These are phyloP conservation scores for Penicillium occitanis DNA, from an alignment of 2,329 filamentous ascomycete species.

Conservation along the genomic window DNA sequence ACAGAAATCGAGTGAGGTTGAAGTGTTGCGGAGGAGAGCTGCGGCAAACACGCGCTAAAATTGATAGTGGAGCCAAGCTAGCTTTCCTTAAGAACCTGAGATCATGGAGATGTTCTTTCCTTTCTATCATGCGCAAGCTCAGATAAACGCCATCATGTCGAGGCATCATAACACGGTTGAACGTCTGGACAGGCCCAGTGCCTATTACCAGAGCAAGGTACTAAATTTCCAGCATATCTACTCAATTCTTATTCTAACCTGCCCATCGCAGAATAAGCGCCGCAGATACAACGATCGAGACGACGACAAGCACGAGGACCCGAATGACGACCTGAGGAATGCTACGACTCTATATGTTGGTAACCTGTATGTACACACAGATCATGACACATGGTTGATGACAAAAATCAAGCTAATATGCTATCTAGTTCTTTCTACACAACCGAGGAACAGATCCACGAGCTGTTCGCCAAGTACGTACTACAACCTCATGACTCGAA, in stretches of 20 bases:
- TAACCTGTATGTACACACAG: slow-evolving; percentile 68
- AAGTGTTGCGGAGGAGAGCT: slow-evolving; percentile 12
- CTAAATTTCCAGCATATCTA: slow-evolving; percentile 26
- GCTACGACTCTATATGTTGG: slow-evolving; percentile 97
- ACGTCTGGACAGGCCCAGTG: slow-evolving; percentile 87
- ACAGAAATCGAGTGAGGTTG: not conserved
- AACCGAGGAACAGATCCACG: slow-evolving; percentile 97
- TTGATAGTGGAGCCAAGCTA: slow-evolving; percentile 16
- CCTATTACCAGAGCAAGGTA: slow-evolving; percentile 86
- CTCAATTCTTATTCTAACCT: slow-evolving; percentile 20
- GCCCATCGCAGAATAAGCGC: slow-evolving; percentile 65
- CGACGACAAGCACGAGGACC: slow-evolving; percentile 59
- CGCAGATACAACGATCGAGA: slow-evolving; percentile 53
- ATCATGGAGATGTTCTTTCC: not conserved
- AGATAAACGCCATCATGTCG: slow-evolving; percentile 29
- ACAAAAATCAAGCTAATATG: not conserved
- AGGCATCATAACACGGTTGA: slow-evolving; percentile 67
- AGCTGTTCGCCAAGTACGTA: slow-evolving; percentile 82
- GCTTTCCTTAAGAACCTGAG: not conserved
- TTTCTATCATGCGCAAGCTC: not conserved
- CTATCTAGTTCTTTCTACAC: slow-evolving; percentile 82
- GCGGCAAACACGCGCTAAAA: slow-evolving; percentile 18
- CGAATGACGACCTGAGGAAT: slow-evolving; percentile 76
- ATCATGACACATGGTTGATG: no score
- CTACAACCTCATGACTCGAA: not conserved